Base-by-base conservation (phyloP, 371 early-diverging fungal genomes). In the Mucor indicus region DNA sequence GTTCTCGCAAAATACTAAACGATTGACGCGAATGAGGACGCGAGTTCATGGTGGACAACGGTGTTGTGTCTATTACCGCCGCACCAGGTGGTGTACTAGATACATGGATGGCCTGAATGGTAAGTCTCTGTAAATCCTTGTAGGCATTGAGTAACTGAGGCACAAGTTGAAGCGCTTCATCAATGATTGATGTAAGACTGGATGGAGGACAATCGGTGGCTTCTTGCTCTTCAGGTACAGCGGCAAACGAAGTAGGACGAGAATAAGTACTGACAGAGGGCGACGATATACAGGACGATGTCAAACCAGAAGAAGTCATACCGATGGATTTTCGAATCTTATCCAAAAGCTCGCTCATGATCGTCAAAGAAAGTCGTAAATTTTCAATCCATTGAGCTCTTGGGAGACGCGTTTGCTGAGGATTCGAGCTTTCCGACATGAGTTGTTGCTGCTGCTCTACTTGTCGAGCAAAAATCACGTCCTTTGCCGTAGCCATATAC, bases 331-430 rank as follows among this genome's bases (percentile, higher is more conserved):
- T 62, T 35, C 81, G 73, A 6, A 81, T 70, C 48, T 69, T 70
- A 19, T 81, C 79, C 16, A 84, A 41, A 6, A 84, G 42, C 30
- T 81, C 80, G 15, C 65, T 72, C 15, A 80, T 44, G 15, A 86
- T 75, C 4, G 77, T 74, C 15, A 81, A 44, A 3, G 81, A 77
- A 12, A 81, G 36, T 31, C 78, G 53, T 24, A 84, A 38, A 46
- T 80, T 79, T 45, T 81, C 81, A 16, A 74, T 63, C 80, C 77
- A 77, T 43, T 72, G 77, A 2, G 52, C 60, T 22, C 64, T 48
- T 5, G 68, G 62, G 12, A 75, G 22, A 15, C 67, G 58, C 7
- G 55, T 69, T 20, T 67, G 66, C 20, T 65, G 68, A 27, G 17
- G 17, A 31, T 22, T 22, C n/a, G n/a, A n/a, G n/a, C n/a, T n/a